phyloP scores from a whole-genome alignment of 2,329 filamentous ascomycete genomes.

The Cladosporium phlei region DNA sequence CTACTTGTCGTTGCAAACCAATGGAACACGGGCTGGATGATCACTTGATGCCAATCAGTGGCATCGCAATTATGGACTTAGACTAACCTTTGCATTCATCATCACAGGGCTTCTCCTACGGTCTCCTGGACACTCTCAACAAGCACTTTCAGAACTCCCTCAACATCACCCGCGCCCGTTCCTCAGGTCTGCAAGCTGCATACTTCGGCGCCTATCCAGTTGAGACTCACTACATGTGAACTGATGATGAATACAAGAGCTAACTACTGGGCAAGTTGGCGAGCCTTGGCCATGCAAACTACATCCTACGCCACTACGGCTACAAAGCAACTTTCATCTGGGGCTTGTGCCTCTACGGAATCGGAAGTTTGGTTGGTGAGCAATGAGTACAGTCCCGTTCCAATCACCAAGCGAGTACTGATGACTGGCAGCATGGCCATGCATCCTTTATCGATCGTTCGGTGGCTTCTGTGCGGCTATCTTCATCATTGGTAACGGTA shows the following conservation, averaged over 20 bases:
- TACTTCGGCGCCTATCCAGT: constrained; percentile 50
- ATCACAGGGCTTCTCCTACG: constrained; percentile 50
- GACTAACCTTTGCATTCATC: not conserved
- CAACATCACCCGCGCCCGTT: constrained; percentile 40
- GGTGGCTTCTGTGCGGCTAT: constrained; percentile 58
- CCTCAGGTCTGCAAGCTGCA: constrained; percentile 45
- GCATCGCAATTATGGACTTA: too few relatives aligned
- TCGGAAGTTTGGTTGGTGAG: constrained; percentile 54
- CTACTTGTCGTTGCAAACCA: too few relatives aligned
- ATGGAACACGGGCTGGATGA: too few relatives aligned
- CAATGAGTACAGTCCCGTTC: too few relatives aligned
- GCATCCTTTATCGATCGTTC: constrained; percentile 51
- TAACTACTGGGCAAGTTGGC: too few relatives aligned
- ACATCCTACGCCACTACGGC: constrained; percentile 46
- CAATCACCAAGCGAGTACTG: too few relatives aligned
- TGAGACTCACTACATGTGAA: too few relatives aligned
- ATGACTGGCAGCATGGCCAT: constrained; percentile 61
- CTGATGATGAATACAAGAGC: too few relatives aligned
- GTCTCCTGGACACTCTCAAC: constrained; percentile 52
- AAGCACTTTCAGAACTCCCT: constrained; percentile 45
- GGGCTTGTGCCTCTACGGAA: constrained; percentile 52
- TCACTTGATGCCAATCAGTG: too few relatives aligned
- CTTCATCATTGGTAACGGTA: constrained; percentile 38
- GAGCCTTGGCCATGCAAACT: constrained; percentile 45
- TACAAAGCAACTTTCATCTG: constrained; percentile 46